phyloP scores from a whole-genome alignment of 495 filamentous ascomycete species.

The Penicillium daleae region DNA sequence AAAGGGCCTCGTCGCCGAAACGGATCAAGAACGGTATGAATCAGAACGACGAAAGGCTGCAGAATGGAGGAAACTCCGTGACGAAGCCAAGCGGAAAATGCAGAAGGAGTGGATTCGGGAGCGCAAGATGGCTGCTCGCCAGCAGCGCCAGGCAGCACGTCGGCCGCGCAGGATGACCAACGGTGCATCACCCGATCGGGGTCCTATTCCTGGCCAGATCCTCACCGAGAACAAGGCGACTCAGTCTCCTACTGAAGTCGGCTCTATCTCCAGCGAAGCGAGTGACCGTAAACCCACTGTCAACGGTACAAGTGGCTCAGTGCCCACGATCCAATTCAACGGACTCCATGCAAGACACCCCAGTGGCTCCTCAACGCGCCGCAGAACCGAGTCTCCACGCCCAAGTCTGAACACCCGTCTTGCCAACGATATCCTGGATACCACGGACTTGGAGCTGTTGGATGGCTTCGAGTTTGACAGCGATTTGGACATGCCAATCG shows the following conservation, averaged over 20 bases:
- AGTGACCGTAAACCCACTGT: conserved; percentile 18
- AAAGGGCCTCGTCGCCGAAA: conserved; percentile 70
- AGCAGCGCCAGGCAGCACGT: conserved; percentile 36
- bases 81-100: conserved; percentile 45
- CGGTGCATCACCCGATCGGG: conserved; percentile 11
- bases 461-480: conserved; percentile 56
- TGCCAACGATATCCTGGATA: conserved; percentile 27
- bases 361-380: conserved; percentile 11
- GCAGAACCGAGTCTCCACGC: conserved; percentile 28
- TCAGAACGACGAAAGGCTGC: conserved; percentile 49
- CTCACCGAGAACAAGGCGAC: conserved; percentile 30
- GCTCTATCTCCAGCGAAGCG: conserved; percentile 25
- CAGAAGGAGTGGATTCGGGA: conserved; percentile 58
- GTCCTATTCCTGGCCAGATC: conserved; percentile 20
- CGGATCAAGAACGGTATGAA: conserved; percentile 62
- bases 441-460: conserved; percentile 35
- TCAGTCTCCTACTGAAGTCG: conserved; percentile 33
- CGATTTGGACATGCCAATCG: conserved; percentile 50
- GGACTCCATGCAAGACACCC: conserved; percentile 28
- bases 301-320: conserved; percentile 32
- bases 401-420: conserved; percentile 36
- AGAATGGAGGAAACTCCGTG: conserved; percentile 46
- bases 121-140: conserved; percentile 52
- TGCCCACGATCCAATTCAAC: conserved; percentile 41
- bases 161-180: conserved; percentile 18